Base-by-base conservation (phyloP, 345 rosid species). In the Orychophragmus violaceus region DNA sequence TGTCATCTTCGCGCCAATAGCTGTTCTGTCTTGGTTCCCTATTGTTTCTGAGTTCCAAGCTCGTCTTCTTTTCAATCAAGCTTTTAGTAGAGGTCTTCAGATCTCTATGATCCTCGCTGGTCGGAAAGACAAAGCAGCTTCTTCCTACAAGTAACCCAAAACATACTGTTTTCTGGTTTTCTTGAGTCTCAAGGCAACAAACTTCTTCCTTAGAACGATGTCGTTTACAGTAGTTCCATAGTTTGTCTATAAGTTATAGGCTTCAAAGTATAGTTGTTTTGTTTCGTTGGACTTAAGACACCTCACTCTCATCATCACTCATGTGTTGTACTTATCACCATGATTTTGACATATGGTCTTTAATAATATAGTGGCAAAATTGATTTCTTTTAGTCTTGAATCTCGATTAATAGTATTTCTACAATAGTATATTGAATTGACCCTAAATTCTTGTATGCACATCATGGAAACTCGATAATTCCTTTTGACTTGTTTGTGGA, bases 51-150 rank as follows among this genome's bases (percentile, higher is more conserved):
- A 88, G 81, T 72, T 88, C 70, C 99, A 88, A 74, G 81, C 91
- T 23, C 88, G 99, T 2, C 72, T 90, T 53, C 93, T 94, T 28
- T 90, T 94, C 88, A 90, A 94, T 77, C 97, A 88, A 75, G 99
- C 96, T 19, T 79, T 94, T 53, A 87, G 97, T 66, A 84, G 93
- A 88, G 99, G 99, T 36, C 83, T 90, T 67, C 90, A 83, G 78
- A 94, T 90, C 55, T 87, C 99, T 16, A 85, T 84, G 92, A 88
- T 94, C 81, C 92, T 82, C 0, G 61, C 90, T 0, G 84, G 97
- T n/a, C 87, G 74, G 75, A 79, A 82, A 78, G 91, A 88, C 63
- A 73, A 66, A 66, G 62, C 72, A 51, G 41, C 57, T 23, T 59
- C 72, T 51, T 66, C 77, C 1, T 41, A 73, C 57, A 73, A 66